A percentile compares a stretch with the other conserved stretches of the same genome.
phyloP scores from a whole-genome alignment of 1,284 basidiomycete species.

The Ustilago cynodontis region DNA sequence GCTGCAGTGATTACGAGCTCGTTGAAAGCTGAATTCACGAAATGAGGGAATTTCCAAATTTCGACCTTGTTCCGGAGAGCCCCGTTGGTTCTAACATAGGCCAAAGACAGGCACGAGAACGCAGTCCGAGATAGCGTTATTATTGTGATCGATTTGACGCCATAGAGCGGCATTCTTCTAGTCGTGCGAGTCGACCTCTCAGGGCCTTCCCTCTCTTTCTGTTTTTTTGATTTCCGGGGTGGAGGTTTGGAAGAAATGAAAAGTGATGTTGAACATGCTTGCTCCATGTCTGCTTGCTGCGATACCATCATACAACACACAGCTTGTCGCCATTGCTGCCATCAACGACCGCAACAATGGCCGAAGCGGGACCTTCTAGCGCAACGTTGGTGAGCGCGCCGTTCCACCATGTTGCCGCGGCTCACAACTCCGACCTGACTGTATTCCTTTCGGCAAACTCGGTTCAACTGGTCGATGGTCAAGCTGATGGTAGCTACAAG shows the following conservation, averaged over 20 bases:
- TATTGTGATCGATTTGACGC: slow-evolving; percentile 38
- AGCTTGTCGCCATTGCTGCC: background rate
- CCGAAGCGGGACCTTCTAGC: slow-evolving; percentile 42
- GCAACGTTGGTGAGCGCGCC: slow-evolving; percentile 37
- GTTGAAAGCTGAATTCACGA: background rate
- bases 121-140: slow-evolving; percentile 13
- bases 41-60: background rate
- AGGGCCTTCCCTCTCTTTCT: slow-evolving; percentile 11
- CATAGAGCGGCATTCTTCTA: background rate
- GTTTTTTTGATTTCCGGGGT: slow-evolving; percentile 7
- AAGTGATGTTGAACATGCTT: background rate
- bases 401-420: slow-evolving; percentile 40
- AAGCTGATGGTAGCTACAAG: slow-evolving; percentile 20
- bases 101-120: background rate
- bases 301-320: background rate
- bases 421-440: slow-evolving; percentile 30
- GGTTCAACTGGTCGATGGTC: slow-evolving; percentile 40
- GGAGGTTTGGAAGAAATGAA: slow-evolving; percentile 37
- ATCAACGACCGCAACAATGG: slow-evolving; percentile 20
- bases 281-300: background rate
- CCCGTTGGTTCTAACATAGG: slow-evolving; percentile 10
- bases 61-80: slow-evolving; percentile 29
- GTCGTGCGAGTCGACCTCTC: slow-evolving; percentile 32
- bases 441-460: slow-evolving; percentile 51
- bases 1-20: background rate